These are phyloP conservation scores for Coprinellus micaceus DNA, from an alignment of 768 basidiomycete genomes.

Conservation along the genomic window DNA sequence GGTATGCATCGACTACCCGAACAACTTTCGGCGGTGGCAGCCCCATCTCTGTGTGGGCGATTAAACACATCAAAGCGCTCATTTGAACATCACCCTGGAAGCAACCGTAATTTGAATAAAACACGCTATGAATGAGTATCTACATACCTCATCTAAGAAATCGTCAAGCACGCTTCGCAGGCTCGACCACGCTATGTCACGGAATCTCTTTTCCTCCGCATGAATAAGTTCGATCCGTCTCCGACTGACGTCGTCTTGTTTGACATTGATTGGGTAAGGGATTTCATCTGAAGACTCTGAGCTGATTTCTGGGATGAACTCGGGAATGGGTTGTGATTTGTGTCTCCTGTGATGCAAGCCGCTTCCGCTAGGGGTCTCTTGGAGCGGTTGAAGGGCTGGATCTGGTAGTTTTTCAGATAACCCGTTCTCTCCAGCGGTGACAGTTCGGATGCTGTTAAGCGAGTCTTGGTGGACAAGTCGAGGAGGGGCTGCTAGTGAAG, in stretches of 20 bases:
- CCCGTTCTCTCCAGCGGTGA: constrained; percentile 50
- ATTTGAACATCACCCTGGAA: constrained; percentile 74
- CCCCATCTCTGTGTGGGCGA: constrained; percentile 57
- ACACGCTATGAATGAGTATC: neutral
- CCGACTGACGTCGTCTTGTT: constrained; percentile 22
- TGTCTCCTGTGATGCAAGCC: constrained; percentile 21
- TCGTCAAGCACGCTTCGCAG: constrained; percentile 53
- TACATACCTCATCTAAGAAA: constrained; percentile 57
- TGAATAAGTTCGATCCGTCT: constrained; percentile 40
- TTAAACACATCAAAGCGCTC: constrained; percentile 66
- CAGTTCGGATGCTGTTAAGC: constrained; percentile 66
- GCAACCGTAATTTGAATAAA: constrained; percentile 7
- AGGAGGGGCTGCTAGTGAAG: constrained; percentile 46
- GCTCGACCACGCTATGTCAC: constrained; percentile 54
- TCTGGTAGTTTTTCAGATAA: no score
- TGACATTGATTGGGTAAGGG: neutral
- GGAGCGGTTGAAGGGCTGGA: no score
- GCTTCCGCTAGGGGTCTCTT: neutral
- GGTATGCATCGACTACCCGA: constrained; percentile 66
- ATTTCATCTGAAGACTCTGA: constrained; percentile 11
- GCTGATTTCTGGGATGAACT: constrained; percentile 23
- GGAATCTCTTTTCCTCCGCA: constrained; percentile 47
- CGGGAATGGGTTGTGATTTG: constrained; percentile 28
- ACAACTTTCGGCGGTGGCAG: constrained; percentile 41
- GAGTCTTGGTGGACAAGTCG: constrained; percentile 49